A percentile compares a stretch with the other conserved stretches of the same genome.
phyloP scores from a whole-genome alignment of 2,329 filamentous ascomycete genomes.

The Neonectria coccinea region DNA sequence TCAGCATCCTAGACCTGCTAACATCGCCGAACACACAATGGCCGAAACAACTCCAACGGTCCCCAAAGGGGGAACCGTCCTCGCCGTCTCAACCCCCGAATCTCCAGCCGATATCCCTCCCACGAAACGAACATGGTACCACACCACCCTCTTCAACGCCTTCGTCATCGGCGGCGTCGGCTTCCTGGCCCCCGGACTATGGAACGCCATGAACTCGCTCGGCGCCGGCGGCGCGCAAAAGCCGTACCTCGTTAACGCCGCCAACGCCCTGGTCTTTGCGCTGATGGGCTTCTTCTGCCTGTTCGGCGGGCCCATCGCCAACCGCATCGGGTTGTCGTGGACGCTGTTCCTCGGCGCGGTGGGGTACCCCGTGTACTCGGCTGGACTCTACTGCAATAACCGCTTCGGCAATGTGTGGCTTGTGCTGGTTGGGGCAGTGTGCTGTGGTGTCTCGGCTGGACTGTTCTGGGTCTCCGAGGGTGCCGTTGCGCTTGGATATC shows the following conservation, averaged over 20 bases:
- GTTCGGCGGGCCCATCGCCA: conserved; percentile 16
- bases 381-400: conserved; percentile 61
- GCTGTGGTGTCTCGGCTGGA: conserved; percentile 60
- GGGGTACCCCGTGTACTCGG: conserved; percentile 60
- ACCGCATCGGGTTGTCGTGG: conserved; percentile 45
- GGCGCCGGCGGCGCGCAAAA: conserved; percentile 61
- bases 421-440: conserved; percentile 59
- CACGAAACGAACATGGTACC: conserved; percentile 56
- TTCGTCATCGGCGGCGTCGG: conserved; percentile 65
- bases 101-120: neutral
- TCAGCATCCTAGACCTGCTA: neutral
- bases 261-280: conserved; percentile 37
- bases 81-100: neutral
- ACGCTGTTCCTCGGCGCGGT: conserved; percentile 58
- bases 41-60: neutral
- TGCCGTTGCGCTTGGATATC: conserved; percentile 60
- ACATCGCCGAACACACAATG: neutral
- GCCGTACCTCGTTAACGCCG: conserved; percentile 55
- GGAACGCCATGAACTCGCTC: conserved; percentile 67
- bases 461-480: conserved; percentile 64
- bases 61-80: conserved; percentile 1
- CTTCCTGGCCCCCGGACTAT: conserved; percentile 37
- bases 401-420: conserved; percentile 63
- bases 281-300: conserved; percentile 26
- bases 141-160: conserved; percentile 64